Evolutionary conservation across 1,139 yeast species (phyloP).

Genomic region (Taphrina sp.): DNA sequence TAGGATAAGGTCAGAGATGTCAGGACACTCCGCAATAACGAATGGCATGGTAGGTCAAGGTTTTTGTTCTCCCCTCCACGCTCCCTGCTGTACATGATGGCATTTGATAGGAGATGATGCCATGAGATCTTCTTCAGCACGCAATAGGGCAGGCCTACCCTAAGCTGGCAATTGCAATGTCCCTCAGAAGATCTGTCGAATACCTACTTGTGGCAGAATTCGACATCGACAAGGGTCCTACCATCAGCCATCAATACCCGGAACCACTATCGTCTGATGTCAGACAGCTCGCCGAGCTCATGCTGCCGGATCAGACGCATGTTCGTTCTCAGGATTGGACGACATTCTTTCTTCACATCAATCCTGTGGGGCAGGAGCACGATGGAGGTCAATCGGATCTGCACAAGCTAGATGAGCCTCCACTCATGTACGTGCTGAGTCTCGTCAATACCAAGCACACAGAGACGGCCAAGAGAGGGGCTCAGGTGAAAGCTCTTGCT

Average conservation of each 20-base stretch:
- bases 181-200: slow-evolving; percentile 40
- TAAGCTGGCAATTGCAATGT: no score
- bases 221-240: slow-evolving; percentile 64
- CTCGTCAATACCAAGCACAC: slow-evolving; percentile 57
- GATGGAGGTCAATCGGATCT: no score
- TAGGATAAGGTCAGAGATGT: no score
- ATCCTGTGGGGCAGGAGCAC: slow-evolving; percentile 38
- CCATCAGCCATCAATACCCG: slow-evolving; percentile 56
- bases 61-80: no score
- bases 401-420: no score
- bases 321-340: slow-evolving; percentile 62
- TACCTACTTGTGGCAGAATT: slow-evolving; percentile 54
- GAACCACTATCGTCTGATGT: slow-evolving; percentile 51
- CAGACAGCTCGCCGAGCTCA: slow-evolving; percentile 49
- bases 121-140: no score
- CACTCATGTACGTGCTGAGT: slow-evolving; percentile 56
- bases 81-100: no score
- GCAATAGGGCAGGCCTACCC: no score
- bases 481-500: slow-evolving; percentile 57
- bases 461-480: slow-evolving; percentile 52
- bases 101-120: no score
- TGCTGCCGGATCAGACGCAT: slow-evolving; percentile 67
- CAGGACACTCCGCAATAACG: no score
- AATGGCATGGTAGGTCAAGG: no score
- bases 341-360: slow-evolving; percentile 49